Evolutionary conservation across 2,329 filamentous ascomycete genomes (phyloP).

Genomic region (Macrophomina pseudophaseolina): DNA sequence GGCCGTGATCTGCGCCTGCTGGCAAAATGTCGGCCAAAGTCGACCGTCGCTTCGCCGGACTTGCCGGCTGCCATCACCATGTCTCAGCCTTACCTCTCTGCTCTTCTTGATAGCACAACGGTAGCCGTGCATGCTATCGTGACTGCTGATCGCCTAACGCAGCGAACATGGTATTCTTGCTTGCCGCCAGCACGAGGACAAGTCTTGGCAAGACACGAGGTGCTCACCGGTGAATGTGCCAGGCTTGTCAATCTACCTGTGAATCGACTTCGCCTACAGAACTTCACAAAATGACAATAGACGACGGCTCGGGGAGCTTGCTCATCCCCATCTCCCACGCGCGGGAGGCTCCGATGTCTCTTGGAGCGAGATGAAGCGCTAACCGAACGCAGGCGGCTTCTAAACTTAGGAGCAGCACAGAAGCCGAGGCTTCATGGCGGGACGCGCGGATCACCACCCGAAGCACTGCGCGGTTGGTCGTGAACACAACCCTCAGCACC

Average conservation of each 20-base stretch:
- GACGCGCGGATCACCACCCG: conserved; percentile 6
- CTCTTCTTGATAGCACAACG: not conserved
- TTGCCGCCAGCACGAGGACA: not conserved
- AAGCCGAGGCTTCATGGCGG: not conserved
- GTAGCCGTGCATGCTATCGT: not conserved
- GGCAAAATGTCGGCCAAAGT: conserved; percentile 17
- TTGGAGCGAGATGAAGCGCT: conserved; percentile 8
- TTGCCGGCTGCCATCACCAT: conserved; percentile 2
- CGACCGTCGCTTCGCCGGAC: conserved; percentile 7
- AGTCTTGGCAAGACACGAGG: not conserved
- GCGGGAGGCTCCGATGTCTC: conserved; percentile 12
- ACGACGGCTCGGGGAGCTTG: not conserved
- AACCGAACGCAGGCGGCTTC: not conserved
- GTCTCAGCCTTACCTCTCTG: conserved; percentile 17
- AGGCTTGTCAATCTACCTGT: not conserved
- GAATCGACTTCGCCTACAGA: not conserved
- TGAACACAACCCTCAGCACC: conserved; percentile 6
- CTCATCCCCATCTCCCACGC: conserved; percentile 18
- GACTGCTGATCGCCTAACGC: not conserved
- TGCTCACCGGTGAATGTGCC: not conserved
- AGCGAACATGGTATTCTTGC: not conserved
- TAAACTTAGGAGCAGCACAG: conserved; percentile 4
- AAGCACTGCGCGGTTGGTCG: conserved; percentile 2
- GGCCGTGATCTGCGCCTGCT: conserved; percentile 6
- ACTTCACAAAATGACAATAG: not conserved